These are phyloP conservation scores for Emericellopsis terricola DNA, from an alignment of 495 filamentous ascomycete genomes.

Conservation along the genomic window DNA sequence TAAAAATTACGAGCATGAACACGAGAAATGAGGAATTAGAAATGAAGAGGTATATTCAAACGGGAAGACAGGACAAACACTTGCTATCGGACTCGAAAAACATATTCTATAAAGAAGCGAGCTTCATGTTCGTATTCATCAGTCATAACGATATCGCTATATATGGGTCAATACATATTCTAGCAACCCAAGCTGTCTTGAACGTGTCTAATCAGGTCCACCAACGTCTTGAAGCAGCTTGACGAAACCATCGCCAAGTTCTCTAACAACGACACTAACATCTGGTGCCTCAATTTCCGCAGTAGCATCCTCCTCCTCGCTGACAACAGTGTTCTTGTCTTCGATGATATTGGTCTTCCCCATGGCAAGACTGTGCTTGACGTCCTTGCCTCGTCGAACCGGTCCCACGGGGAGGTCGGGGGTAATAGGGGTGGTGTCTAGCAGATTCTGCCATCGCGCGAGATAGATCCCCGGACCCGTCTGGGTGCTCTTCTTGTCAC, in stretches of 20 bases:
- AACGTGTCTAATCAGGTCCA: neutral
- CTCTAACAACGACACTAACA: conserved; percentile 17
- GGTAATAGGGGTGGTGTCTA: conserved; percentile 40
- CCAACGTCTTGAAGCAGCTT: conserved; percentile 11
- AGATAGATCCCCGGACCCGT: conserved; percentile 46
- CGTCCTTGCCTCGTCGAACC: conserved; percentile 30
- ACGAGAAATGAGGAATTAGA: too few species aligned
- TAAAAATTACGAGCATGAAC: too few species aligned
- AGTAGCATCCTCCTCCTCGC: conserved; percentile 7
- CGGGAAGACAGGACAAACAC: too few species aligned
- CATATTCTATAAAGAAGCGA: too few species aligned
- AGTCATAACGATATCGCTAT: too few species aligned
- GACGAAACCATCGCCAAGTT: conserved; percentile 16
- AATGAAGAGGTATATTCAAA: too few species aligned
- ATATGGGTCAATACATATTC: too few species aligned
- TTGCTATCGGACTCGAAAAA: too few species aligned
- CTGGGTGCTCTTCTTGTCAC: neutral
- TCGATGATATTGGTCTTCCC: conserved; percentile 27
- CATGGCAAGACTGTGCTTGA: conserved; percentile 27
- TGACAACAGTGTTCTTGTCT: conserved; percentile 9
- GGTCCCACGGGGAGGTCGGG: conserved; percentile 25
- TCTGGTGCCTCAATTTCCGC: conserved; percentile 14
- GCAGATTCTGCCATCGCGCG: conserved; percentile 40
- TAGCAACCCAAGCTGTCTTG: too few species aligned
- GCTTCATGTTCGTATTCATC: too few species aligned